phyloP scores from a whole-genome alignment of 345 rosid species.

The Excoecaria cochinchinensis region DNA sequence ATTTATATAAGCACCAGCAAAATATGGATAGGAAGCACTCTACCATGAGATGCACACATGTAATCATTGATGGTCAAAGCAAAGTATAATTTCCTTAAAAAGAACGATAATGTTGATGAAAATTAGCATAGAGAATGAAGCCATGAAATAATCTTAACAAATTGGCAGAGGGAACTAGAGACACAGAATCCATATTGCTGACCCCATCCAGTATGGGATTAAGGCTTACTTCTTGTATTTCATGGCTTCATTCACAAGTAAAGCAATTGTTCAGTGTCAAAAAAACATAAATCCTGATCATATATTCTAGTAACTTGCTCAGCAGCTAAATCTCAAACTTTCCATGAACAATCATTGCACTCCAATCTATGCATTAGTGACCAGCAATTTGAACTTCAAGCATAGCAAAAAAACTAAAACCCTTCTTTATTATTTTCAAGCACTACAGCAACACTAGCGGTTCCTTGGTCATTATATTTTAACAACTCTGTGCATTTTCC shows the following conservation, averaged over 20 bases:
- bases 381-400: not conserved
- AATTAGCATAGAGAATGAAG: not conserved
- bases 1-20: not conserved
- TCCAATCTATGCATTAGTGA: not conserved
- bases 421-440: not conserved
- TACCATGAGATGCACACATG: not conserved
- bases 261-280: not conserved
- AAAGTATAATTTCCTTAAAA: too few species aligned
- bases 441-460: not conserved
- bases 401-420: not conserved
- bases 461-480: not conserved
- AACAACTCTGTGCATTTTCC: not conserved
- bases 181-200: too few species aligned
- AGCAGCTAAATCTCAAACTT: too few species aligned
- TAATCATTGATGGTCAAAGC: not conserved
- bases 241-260: too few species aligned
- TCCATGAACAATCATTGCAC: too few species aligned
- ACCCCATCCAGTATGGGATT: too few species aligned
- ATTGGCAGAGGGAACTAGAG: too few species aligned
- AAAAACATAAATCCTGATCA: not conserved
- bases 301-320: not conserved
- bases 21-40: not conserved
- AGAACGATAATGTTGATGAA: not conserved
- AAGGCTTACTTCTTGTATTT: too few species aligned
- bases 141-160: too few species aligned